Evolutionary conservation across 169 alveolate species (phyloP), one percentile per base, ranked within the genome.

Genomic region (Cryptosporidium ubiquitum): DNA sequence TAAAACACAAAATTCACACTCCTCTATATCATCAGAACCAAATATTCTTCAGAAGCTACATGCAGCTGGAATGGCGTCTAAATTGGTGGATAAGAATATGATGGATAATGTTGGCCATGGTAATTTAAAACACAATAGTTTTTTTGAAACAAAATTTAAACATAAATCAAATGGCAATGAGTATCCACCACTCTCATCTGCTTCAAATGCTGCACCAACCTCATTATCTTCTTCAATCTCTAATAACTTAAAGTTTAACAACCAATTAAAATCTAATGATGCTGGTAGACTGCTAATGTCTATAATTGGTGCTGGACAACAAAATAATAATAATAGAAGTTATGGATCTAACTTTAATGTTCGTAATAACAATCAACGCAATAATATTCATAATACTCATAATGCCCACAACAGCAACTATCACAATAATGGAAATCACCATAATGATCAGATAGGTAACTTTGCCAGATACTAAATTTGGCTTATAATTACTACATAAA

Each of bases 251-350:
- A 60, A 60, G 40, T 58, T 18, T 26, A 58, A 58, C 18, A 79
- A 79, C 58, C 73, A 37, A 31, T 18, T 79, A 16, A 79, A 79
- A 49, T 44, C 89, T 16, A 79, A 79, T 61, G 89, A 79, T 31
- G 89, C 89, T 47, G 89, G 89, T 47, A 79, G 89, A 31, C 44
- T 79, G 5, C 23, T 79, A 29, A 79, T 79, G 89, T 79, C 89
- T 20, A 79, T 79, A 7, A 79, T 79, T 23, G 89, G 89, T 26
- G 89, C 89, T 23, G 89, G 89, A 33, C 75, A 58, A 29, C 75
- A 40, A 20, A 52, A 60, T 29, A 55, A 69, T 26, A 70, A 85
- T 26, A 51, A 29, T 60, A 74, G 39, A 47, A 47, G 20, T 52
- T 60, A n/a, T 20, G 70, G 23, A 4, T 35, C 69, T 10, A 74